Evolutionary conservation across 768 basidiomycete genomes (phyloP), one percentile per base, ranked within the genome.

Genomic region (Lentinula sp.): DNA sequence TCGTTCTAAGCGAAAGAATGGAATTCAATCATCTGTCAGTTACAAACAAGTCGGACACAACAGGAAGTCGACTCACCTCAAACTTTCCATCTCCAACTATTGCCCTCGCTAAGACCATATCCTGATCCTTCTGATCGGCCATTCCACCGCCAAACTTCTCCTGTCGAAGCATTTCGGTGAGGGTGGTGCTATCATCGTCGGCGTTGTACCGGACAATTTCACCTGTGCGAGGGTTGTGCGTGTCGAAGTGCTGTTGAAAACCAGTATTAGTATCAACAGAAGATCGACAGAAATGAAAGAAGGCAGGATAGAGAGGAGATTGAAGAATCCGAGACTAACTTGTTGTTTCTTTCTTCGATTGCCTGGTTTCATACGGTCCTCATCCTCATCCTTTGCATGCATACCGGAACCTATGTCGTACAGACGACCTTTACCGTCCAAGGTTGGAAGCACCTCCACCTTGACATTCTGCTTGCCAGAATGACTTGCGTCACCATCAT

Each of bases 91-190:
- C 96, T 3, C 86, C 82, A 77, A 92, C 87, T 50, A 99, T 91
- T 3, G 91, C 89, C 43, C 81, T 78, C 1, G 96, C 96, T 68
- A 96, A 88, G 71, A 95, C 89, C 23, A 85, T 85, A 72, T 99
- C 95, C 64, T 97, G 75, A 65, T 93, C 80, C 77, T 96, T 96
- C 75, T 96, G 93, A 71, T 96, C 95, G 1, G 87, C 80, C 69
- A 90, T 84, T 21, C 97, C 95, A 43, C 88, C 95, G 40, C 88
- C 84, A 70, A 98, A 95, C 32, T 84, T 82, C 70, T 99, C 97
- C 70, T 97, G 94, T 35, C 97, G 83, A 49, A 98, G 79, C 80
- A 99, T 85, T 67, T 99, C 95, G 1, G 91, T 91, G 4, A 98
- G 79, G 0, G 93, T 91, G 21, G 85, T 81, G 0, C 80, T 80